Evolutionary conservation across 345 rosid genomes (phyloP), one percentile per base, ranked within the genome.

Genomic region (Citropsis articulata): DNA sequence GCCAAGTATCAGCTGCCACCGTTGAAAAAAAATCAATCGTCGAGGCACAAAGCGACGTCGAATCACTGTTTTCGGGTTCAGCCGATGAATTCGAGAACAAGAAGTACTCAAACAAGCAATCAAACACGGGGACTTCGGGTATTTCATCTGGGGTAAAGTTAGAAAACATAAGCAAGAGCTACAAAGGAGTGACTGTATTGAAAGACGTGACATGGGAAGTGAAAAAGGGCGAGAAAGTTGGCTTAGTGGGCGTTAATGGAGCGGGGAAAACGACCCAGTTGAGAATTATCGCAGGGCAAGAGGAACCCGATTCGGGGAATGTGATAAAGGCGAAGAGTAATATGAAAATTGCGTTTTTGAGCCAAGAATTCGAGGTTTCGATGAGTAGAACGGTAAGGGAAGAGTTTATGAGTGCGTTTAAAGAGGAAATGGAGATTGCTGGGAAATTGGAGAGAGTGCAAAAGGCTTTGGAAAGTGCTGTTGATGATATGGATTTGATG

Each of bases 221-320:
- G 55, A 95, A 92, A 68, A 93, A 79, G 73, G 99, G 97, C 0
- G 98, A 92, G 82, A 95, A 92, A 72, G 99, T 93, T 0, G 99
- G 99, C 10, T 75, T 95, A 24, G 98, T 95, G 0, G 99, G 99
- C 0, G 96, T 95, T 1, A 95, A 95, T 45, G 99, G 99, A 6
- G 99, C 99, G 0, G 99, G 99, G 30, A 95, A 95, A 84, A 95
- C 99, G 42, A 95, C 98, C 40, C 99, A 95, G 86, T 78, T 93
- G 85, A 91, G 90, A 84, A 95, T 95, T 59, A 95, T 95, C 50
- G 56, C 97, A 0, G 99, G 99, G 6, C 91, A 83, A 68, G 99
- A 95, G 63, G 94, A 91, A 42, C 93, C 99, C 12, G 98, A 95
- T 87, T 86, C 94, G 19, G 99, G 99, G 14, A 91, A 90, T 57